Evolutionary conservation across 2,329 filamentous ascomycete species (phyloP).

Genomic region (Elsinoe ampelina): DNA sequence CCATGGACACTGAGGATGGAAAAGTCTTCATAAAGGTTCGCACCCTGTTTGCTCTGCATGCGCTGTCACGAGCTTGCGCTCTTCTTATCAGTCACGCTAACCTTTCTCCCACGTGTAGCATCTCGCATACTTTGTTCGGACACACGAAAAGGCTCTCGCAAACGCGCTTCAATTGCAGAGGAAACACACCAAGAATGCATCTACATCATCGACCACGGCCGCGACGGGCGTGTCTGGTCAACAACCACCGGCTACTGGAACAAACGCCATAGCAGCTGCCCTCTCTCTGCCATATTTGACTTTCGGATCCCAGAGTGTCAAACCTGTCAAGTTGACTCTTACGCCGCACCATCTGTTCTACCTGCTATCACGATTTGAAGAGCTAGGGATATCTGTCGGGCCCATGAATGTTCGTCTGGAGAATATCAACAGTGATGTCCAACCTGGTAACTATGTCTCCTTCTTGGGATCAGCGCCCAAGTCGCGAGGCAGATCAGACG

Average conservation of each 20-base stretch:
- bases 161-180: constrained; percentile 85
- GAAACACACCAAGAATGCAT: constrained; percentile 56
- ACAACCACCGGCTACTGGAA: constrained; percentile 60
- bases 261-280: constrained; percentile 66
- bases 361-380: constrained; percentile 88
- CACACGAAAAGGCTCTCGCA: constrained; percentile 92
- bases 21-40: constrained; percentile 78
- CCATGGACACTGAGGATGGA: constrained; percentile 82
- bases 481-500: constrained; percentile 69
- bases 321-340: constrained; percentile 82
- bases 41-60: not conserved
- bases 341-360: constrained; percentile 97
- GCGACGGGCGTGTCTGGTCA: constrained; percentile 32
- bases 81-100: constrained; percentile 2
- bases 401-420: constrained; percentile 95
- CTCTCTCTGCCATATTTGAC: constrained; percentile 77
- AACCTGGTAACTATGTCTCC: constrained; percentile 87
- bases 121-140: constrained; percentile 90
- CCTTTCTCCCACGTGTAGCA: constrained; percentile 49
- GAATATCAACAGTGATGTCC: constrained; percentile 80
- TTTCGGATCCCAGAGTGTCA: constrained; percentile 76
- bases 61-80: not conserved
- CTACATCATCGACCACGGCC: constrained; percentile 39
- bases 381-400: constrained; percentile 79
- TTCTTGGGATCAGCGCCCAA: constrained; percentile 80